Conservation (phyloP, 345 rosid species). For the Populus ilicifolia region DNA sequence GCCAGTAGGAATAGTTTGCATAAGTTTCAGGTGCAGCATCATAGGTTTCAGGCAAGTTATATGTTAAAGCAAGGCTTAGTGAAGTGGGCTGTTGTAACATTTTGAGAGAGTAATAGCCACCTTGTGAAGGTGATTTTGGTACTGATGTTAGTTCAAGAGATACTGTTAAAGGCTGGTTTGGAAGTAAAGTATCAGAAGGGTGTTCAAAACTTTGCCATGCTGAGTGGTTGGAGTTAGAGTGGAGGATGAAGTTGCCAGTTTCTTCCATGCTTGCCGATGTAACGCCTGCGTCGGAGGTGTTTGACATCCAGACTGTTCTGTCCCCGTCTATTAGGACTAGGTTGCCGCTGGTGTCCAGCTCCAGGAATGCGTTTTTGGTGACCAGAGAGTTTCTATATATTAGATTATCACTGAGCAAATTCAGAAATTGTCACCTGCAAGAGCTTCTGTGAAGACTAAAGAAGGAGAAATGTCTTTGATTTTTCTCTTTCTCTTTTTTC, state of each 20-base stretch:
- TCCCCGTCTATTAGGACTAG: constrained; percentile 56
- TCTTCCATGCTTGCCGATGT: constrained; percentile 58
- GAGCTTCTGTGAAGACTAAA: constrained; percentile 34
- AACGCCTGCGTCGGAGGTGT: constrained; percentile 57
- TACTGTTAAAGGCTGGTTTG: constrained; percentile 74
- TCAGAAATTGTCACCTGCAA: constrained; percentile 27
- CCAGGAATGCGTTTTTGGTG: constrained; percentile 59
- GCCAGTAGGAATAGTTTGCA: constrained; percentile 81
- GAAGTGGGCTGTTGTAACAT: constrained; percentile 88
- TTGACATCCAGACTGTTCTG: constrained; percentile 61
- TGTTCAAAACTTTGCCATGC: constrained; percentile 79
- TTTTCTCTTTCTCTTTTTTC: neutral
- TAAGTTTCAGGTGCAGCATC: constrained; percentile 32
- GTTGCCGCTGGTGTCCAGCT: constrained; percentile 69
- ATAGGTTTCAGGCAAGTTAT: constrained; percentile 40
- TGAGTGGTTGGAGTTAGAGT: constrained; percentile 28
- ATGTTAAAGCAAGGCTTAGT: constrained; percentile 74
- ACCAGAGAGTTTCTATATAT: constrained; percentile 79
- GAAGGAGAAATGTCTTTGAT: constrained; percentile 7
- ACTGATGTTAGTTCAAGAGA: constrained; percentile 59
- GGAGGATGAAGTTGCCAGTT: constrained; percentile 77
- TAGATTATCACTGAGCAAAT: constrained; percentile 45
- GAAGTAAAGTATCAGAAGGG: constrained; percentile 83
- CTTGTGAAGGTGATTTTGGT: constrained; percentile 36
- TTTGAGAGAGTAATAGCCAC: constrained; percentile 68